Conservation (phyloP, 2,329 filamentous ascomycete genomes). For the Xylaria sp. region DNA sequence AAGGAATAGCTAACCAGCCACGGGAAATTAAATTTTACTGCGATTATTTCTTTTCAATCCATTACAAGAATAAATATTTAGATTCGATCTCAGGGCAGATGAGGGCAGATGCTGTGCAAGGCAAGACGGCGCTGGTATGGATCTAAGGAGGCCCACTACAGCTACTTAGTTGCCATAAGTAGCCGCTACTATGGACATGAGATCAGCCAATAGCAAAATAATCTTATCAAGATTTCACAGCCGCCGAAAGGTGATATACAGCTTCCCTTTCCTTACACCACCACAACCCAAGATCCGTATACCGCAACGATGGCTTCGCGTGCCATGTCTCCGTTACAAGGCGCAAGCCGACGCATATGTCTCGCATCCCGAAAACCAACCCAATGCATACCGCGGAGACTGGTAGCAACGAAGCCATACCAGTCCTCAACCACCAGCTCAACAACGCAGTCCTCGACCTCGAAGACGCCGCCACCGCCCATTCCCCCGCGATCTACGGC, state of each 20-base stretch:
- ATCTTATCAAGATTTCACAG: not conserved
- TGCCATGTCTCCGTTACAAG: conserved; percentile 40
- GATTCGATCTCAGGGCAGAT: not conserved
- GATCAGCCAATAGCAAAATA: not conserved
- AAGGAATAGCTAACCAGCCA: not conserved
- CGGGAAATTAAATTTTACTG: not conserved
- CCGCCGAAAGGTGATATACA: not conserved
- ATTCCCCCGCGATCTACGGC: conserved; percentile 32
- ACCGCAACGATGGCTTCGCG: conserved; percentile 38
- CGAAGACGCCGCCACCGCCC: conserved; percentile 15
- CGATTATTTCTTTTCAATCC: not conserved
- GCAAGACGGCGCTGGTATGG: not conserved
- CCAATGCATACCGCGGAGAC: conserved; percentile 15
- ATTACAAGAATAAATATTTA: not conserved
- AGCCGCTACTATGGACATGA: not conserved
- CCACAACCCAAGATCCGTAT: conserved; percentile 10
- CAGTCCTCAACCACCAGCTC: conserved; percentile 12
- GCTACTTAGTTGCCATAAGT: not conserved
- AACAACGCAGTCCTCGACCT: conserved; percentile 8
- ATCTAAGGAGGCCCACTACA: not conserved
- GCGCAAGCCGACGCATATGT: conserved; percentile 27
- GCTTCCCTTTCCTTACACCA: not conserved
- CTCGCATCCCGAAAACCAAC: conserved; percentile 12
- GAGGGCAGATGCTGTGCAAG: not conserved
- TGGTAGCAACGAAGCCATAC: conserved; percentile 36